Evolutionary conservation across 176 grass and related monocot species (phyloP).

Genomic region (Oropetium thomaeum): DNA sequence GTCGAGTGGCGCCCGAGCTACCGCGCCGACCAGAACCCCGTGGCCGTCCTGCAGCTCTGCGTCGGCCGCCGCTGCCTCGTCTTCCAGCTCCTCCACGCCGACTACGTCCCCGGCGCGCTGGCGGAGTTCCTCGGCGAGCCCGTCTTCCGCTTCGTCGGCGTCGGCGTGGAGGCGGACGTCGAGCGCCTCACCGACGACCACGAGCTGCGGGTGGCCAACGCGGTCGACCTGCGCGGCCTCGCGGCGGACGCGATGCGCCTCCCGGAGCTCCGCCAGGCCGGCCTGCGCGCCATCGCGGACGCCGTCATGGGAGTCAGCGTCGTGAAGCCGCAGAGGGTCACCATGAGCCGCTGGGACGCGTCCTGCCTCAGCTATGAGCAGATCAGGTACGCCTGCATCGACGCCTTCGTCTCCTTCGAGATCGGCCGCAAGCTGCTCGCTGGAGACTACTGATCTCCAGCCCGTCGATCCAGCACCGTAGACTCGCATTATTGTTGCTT

Average conservation of each 20-base stretch:
- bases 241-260: conserved; percentile 23
- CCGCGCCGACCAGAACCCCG: conserved; percentile 24
- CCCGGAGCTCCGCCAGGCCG: conserved; percentile 38
- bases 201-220: conserved; percentile 2
- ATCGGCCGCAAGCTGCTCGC: conserved; percentile 41
- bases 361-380: conserved; percentile 29
- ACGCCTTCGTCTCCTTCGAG: conserved; percentile 58
- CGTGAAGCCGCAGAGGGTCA: conserved; percentile 39
- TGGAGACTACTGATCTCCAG: neutral
- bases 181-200: conserved; percentile 37
- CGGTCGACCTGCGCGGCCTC: conserved; percentile 36
- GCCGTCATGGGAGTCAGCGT: conserved; percentile 37
- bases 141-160: conserved; percentile 44
- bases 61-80: conserved; percentile 61
- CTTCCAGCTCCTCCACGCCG: conserved; percentile 66
- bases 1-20: conserved; percentile 62
- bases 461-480: neutral
- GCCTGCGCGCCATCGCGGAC: conserved; percentile 30
- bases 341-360: conserved; percentile 54
- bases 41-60: conserved; percentile 62
- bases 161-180: conserved; percentile 35
- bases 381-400: conserved; percentile 46
- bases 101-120: conserved; percentile 37
- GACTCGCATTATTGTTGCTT: neutral
- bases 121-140: conserved; percentile 34